Evolutionary conservation across 371 early-diverging fungal species (phyloP).

Genomic region (Mortierella sp.): DNA sequence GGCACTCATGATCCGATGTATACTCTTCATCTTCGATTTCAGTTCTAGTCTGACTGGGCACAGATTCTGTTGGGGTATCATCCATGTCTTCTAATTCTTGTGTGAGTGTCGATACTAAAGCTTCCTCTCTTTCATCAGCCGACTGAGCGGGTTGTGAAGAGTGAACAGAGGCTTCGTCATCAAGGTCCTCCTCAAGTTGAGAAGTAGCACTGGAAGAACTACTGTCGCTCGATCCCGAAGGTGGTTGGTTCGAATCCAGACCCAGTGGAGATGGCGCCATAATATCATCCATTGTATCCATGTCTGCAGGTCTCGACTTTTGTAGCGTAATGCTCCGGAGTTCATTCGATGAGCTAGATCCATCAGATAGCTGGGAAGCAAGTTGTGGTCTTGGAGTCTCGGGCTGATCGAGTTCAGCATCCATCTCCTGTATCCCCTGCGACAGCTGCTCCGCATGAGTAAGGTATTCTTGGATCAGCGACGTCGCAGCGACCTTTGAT

Average conservation of each 20-base stretch:
- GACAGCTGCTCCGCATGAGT: conserved; percentile 59
- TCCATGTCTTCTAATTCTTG: too few relatives aligned
- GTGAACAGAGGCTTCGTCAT: too few relatives aligned
- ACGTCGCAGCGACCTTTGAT: conserved; percentile 63
- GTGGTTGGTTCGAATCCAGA: not conserved
- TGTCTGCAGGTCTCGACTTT: conserved; percentile 34
- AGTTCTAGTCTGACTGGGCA: too few relatives aligned
- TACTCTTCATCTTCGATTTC: too few relatives aligned
- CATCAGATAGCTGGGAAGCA: conserved; percentile 12
- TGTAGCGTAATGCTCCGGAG: conserved; percentile 43
- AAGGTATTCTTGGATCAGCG: conserved; percentile 58
- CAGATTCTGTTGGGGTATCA: too few relatives aligned
- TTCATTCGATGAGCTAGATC: conserved; percentile 27
- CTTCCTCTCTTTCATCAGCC: too few relatives aligned
- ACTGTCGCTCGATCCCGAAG: conserved; percentile 1
- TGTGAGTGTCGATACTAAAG: too few relatives aligned
- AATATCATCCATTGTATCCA: conserved; percentile 8
- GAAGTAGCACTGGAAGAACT: conserved; percentile 8
- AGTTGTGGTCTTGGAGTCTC: conserved; percentile 33
- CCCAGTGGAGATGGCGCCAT: conserved; percentile 9
- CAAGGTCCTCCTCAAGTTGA: not conserved
- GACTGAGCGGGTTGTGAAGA: too few relatives aligned
- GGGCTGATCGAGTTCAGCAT: conserved; percentile 28
- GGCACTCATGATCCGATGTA: too few relatives aligned
- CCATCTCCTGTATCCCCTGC: conserved; percentile 9